Conservation (phyloP, 2,329 filamentous ascomycete species). For the Colletotrichum phormii region DNA sequence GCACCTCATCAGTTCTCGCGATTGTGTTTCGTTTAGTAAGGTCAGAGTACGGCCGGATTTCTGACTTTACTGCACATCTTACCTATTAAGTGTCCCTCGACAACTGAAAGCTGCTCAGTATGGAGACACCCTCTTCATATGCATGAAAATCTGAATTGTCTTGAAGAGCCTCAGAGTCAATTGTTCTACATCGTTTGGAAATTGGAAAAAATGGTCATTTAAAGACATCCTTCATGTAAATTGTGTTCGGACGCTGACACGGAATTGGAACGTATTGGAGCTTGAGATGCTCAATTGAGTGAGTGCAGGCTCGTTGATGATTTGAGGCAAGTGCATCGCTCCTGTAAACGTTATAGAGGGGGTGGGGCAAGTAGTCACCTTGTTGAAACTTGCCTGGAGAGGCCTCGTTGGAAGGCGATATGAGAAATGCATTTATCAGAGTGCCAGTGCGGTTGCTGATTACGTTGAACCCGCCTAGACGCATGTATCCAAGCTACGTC, state of each 20-base stretch:
- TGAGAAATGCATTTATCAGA: not conserved
- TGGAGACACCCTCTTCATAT: not conserved
- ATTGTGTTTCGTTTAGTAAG: not conserved
- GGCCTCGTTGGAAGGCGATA: not conserved
- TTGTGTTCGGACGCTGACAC: not conserved
- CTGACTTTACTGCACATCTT: not conserved
- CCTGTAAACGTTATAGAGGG: not conserved
- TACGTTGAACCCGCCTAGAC: not conserved
- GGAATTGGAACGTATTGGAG: too few relatives aligned
- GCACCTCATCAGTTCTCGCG: not conserved
- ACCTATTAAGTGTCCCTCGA: not conserved
- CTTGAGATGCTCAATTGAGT: too few relatives aligned
- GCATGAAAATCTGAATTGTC: not conserved
- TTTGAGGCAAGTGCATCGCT: not conserved
- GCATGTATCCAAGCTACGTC: conserved; percentile 21
- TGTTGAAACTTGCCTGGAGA: not conserved
- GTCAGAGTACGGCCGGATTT: not conserved
- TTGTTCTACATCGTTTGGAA: not conserved
- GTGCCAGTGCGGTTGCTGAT: not conserved
- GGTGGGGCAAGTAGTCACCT: not conserved
- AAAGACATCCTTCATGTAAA: not conserved
- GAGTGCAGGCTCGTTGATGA: too few relatives aligned
- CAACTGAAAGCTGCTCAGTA: not conserved
- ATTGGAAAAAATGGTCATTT: too few relatives aligned
- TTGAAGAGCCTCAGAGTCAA: not conserved